Conservation (phyloP, 1,284 basidiomycete genomes). For the Laetiporus sulphureus region DNA sequence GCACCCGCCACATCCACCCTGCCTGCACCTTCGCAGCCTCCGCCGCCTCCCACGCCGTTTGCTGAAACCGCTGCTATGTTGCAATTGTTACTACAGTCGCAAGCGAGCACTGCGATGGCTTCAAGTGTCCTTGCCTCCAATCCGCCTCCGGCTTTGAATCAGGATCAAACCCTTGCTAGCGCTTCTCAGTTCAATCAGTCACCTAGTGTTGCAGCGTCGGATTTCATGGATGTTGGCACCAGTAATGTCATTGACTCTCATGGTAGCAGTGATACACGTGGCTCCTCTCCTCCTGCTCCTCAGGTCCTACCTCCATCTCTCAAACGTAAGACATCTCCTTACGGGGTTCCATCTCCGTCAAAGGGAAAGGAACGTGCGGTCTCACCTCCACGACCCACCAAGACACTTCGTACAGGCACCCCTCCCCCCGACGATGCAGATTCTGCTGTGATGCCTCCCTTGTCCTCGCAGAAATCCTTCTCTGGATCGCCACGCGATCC, state of each 20-base stretch:
- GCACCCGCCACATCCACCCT: too few relatives aligned
- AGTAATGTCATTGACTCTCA: not conserved
- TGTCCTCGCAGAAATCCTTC: constrained; percentile 1
- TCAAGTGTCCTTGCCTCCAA: not conserved
- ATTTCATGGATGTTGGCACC: constrained; percentile 3
- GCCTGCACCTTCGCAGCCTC: too few relatives aligned
- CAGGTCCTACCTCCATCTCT: not conserved
- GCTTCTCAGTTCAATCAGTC: not conserved
- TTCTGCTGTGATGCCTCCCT: constrained; percentile 3
- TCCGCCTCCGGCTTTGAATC: not conserved
- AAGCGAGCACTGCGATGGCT: not conserved
- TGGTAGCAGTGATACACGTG: not conserved
- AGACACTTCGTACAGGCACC: not conserved
- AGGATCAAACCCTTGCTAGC: not conserved
- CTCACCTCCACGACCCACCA: constrained; percentile 1
- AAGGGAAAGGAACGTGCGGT: constrained; percentile 10
- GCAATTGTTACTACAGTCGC: too few relatives aligned
- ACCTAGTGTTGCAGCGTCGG: constrained; percentile 1
- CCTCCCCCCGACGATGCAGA: not conserved
- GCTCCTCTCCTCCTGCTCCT: not conserved
- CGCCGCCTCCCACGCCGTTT: too few relatives aligned
- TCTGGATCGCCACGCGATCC: not conserved
- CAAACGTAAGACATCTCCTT: constrained; percentile 3
- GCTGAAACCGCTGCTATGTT: too few relatives aligned
- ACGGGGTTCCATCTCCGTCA: not conserved